Evolutionary conservation across 2,329 filamentous ascomycete species (phyloP).

Genomic region (Mycocentrospora acerina): DNA sequence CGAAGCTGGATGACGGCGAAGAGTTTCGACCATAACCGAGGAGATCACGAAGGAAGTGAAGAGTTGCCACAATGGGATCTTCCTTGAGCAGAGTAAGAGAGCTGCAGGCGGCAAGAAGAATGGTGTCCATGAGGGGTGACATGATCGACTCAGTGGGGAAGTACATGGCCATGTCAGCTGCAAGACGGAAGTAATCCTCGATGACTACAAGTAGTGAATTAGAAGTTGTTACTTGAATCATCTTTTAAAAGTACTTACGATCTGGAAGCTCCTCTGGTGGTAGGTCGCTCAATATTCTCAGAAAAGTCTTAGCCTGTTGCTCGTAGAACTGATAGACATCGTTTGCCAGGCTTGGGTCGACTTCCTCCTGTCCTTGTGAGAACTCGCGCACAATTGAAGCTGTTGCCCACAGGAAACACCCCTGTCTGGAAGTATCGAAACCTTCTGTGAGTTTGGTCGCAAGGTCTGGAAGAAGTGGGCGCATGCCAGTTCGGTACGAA

Average conservation of each 20-base stretch:
- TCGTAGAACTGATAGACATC: constrained; percentile 95
- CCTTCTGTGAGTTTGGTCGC: constrained; percentile 86
- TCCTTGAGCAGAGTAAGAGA: constrained; percentile 87
- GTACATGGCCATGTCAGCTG: constrained; percentile 89
- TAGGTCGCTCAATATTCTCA: constrained; percentile 84
- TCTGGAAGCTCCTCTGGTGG: constrained; percentile 75
- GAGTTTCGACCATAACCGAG: constrained; percentile 84
- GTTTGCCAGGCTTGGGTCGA: constrained; percentile 77
- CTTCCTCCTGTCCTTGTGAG: constrained; percentile 82
- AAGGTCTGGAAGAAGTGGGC: constrained; percentile 78
- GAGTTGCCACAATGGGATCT: constrained; percentile 84
- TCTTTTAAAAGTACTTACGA: constrained; percentile 43
- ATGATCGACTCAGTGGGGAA: constrained; percentile 82
- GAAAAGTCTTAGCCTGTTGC: constrained; percentile 84
- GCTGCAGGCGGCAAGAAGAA: constrained; percentile 84
- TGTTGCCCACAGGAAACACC: constrained; percentile 98
- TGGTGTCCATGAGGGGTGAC: constrained; percentile 75
- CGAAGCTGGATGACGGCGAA: constrained; percentile 60
- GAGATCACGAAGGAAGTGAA: constrained; percentile 90
- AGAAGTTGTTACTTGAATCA: constrained; percentile 9
- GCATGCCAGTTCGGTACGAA: constrained; percentile 87
- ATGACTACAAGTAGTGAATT: constrained; percentile 59
- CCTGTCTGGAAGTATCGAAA: constrained; percentile 83
- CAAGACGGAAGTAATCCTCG: constrained; percentile 93
- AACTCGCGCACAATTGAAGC: constrained; percentile 94